Percentiles rank a stretch among this genome's conserved stretches.
Conservation (phyloP, 2,329 filamentous ascomycete genomes). For the Lizonia empirigonia region DNA sequence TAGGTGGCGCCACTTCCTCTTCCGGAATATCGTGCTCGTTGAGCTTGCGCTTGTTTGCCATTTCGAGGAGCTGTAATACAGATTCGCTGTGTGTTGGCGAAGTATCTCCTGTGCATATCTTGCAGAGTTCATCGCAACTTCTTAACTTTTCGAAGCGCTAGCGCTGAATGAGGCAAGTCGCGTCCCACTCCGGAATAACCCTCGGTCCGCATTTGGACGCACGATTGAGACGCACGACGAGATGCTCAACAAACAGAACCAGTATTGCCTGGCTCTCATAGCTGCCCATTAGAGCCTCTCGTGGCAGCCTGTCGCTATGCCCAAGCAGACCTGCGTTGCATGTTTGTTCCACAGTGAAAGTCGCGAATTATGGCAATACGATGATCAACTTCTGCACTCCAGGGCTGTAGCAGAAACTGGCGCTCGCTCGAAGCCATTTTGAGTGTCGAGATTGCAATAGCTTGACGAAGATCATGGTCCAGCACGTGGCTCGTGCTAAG, state of each 20-base stretch:
- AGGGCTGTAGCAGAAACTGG: too few species aligned
- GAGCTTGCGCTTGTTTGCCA: slow-evolving; percentile 54
- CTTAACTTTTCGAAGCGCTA: slow-evolving; percentile 32
- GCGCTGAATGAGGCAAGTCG: slow-evolving; percentile 5
- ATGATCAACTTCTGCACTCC: too few species aligned
- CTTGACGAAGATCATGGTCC: too few species aligned
- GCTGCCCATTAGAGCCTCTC: not conserved
- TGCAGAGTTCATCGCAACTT: slow-evolving; percentile 20
- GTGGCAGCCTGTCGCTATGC: not conserved
- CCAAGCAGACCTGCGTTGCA: not conserved
- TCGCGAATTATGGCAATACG: not conserved
- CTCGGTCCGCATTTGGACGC: not conserved
- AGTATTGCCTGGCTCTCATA: too few species aligned
- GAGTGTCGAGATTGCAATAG: too few species aligned
- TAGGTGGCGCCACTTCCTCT: slow-evolving; percentile 24
- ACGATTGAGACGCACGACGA: too few species aligned
- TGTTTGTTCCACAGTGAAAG: not conserved
- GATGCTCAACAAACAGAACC: not conserved
- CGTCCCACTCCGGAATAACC: slow-evolving; percentile 21
- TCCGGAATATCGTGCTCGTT: slow-evolving; percentile 56
- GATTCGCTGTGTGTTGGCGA: slow-evolving; percentile 3
- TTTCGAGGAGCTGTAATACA: slow-evolving; percentile 3
- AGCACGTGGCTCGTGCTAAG: too few species aligned
- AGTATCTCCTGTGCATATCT: slow-evolving; percentile 2
- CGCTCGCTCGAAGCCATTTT: too few species aligned